Percentiles rank a stretch among this genome's conserved stretches.
phyloP scores from a whole-genome alignment of 768 basidiomycete genomes.

The Trametes punicea region DNA sequence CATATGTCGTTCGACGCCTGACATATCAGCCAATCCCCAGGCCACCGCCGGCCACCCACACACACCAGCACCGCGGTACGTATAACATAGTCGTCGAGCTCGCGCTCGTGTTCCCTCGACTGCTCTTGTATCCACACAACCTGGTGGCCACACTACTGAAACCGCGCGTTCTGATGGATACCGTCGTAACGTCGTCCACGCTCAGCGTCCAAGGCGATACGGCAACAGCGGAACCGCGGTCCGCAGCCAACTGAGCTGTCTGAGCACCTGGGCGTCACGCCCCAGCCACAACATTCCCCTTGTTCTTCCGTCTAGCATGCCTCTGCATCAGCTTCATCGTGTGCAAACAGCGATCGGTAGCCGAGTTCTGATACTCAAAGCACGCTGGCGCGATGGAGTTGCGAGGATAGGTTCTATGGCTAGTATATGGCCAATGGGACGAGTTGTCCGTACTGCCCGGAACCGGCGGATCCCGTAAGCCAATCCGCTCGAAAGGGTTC shows the following conservation, averaged over 20 bases:
- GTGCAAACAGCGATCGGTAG: background rate
- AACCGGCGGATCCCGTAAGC: too few relatives aligned
- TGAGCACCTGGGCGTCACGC: background rate
- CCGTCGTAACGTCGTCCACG: constrained; percentile 7
- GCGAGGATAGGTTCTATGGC: background rate
- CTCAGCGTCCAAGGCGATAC: constrained; percentile 3
- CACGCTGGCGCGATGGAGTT: background rate
- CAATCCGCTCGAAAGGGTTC: too few relatives aligned
- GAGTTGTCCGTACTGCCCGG: background rate
- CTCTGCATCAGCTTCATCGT: background rate
- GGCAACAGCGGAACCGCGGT: constrained; percentile 12
- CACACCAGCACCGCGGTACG: constrained; percentile 7
- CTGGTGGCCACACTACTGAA: background rate
- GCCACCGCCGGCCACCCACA: background rate
- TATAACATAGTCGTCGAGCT: background rate
- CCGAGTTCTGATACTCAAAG: background rate
- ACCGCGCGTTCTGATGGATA: constrained; percentile 16
- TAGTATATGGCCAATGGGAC: background rate
- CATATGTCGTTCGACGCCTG: background rate
- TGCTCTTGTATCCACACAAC: constrained; percentile 2
- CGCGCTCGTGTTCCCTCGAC: background rate
- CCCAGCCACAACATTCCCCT: background rate
- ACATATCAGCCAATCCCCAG: constrained; percentile 6
- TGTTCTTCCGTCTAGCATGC: background rate
- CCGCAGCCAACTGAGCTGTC: constrained; percentile 10